Conservation (phyloP, 2,329 filamentous ascomycete genomes). For the Diaporthe sp. region DNA sequence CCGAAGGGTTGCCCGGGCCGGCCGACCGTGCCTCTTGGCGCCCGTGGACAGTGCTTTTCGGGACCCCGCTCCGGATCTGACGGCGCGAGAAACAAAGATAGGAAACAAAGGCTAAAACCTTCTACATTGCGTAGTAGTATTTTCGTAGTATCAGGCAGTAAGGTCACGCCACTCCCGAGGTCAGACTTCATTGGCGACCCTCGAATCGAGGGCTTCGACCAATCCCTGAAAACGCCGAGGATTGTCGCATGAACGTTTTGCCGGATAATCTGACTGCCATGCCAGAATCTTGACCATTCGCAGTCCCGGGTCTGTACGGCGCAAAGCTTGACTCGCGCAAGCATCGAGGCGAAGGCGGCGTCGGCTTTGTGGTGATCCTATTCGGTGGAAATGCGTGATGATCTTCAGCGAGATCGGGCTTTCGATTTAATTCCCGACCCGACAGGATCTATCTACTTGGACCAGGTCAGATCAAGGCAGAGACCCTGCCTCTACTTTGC, state of each 20-base stretch:
- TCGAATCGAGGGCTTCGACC: not conserved
- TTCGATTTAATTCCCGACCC: not conserved
- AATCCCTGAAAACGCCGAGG: too few species aligned
- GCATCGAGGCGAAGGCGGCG: not conserved
- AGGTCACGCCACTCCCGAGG: not conserved
- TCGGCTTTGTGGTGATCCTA: not conserved
- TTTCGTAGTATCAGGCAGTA: not conserved
- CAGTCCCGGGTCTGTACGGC: not conserved
- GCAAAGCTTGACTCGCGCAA: slow-evolving; percentile 1
- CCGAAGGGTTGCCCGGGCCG: not conserved
- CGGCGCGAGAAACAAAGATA: not conserved
- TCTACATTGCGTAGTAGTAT: not conserved
- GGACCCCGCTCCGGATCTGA: not conserved
- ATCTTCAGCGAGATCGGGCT: not conserved
- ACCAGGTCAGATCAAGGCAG: not conserved
- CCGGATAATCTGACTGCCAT: not conserved
- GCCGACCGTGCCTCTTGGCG: not conserved
- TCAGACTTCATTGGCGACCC: not conserved
- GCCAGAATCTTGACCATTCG: not conserved
- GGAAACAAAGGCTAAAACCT: not conserved
- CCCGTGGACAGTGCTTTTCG: not conserved
- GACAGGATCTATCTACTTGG: not conserved
- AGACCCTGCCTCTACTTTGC: not conserved
- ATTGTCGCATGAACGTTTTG: not conserved
- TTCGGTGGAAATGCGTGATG: not conserved